phyloP scores from a whole-genome alignment of 192 early-diverging fungal species.

The Backusella australiensis region DNA sequence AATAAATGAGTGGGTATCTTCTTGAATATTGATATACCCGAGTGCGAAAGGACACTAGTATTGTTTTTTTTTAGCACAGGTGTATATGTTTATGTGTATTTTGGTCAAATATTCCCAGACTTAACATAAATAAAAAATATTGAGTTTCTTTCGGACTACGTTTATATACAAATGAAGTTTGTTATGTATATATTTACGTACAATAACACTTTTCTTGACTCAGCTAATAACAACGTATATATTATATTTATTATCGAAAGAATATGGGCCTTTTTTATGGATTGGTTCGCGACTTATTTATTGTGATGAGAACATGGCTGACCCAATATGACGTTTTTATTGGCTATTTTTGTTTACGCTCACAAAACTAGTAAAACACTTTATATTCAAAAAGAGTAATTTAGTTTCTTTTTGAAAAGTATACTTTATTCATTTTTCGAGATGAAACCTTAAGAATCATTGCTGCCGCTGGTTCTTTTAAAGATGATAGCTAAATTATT shows the following conservation, averaged over 20 bases:
- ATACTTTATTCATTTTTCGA: too few species aligned
- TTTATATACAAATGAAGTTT: not conserved
- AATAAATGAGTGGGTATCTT: not conserved
- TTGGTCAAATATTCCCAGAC: not conserved
- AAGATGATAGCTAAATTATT: too few species aligned
- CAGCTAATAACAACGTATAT: too few species aligned
- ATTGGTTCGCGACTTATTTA: too few species aligned
- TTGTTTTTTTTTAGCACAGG: not conserved
- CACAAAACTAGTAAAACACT: not conserved
- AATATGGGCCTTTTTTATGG: too few species aligned
- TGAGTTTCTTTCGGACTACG: not conserved
- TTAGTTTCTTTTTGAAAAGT: not conserved
- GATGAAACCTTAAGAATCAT: too few species aligned
- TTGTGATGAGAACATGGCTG: not conserved
- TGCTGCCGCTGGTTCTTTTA: too few species aligned
- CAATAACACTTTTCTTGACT: too few species aligned
- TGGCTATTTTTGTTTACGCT: not conserved
- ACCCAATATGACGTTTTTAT: not conserved
- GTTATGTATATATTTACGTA: too few species aligned
- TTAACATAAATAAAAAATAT: not conserved
- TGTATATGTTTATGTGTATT: not conserved
- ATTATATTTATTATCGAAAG: too few species aligned
- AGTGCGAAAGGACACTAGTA: too few species aligned
- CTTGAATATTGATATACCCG: too few species aligned
- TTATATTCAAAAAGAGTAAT: not conserved